phyloP scores from a whole-genome alignment of 352 stramenopile genomes.

The Blastocystis sp. region DNA sequence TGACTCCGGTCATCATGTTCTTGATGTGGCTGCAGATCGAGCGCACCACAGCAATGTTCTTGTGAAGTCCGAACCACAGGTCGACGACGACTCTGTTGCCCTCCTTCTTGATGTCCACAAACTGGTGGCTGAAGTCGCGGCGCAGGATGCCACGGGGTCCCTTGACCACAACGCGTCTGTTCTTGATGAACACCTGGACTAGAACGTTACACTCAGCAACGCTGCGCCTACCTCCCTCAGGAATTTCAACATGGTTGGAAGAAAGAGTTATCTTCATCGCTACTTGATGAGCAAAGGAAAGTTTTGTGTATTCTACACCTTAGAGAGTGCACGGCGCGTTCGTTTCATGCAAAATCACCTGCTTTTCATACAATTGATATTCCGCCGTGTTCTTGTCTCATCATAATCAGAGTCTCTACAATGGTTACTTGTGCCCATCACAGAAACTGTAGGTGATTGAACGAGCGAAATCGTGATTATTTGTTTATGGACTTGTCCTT shows the following conservation, averaged over 20 bases:
- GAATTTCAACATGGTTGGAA: too few relatives aligned
- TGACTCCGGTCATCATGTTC: conserved; percentile 98
- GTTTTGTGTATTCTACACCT: background rate
- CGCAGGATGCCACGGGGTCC: conserved; percentile 83
- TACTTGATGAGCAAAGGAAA: background rate
- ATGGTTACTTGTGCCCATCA: background rate
- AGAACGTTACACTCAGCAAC: background rate
- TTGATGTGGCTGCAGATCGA: conserved; percentile 95
- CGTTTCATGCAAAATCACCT: background rate
- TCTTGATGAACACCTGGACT: conserved; percentile 83
- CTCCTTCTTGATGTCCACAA: conserved; percentile 79
- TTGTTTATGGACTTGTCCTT: too few relatives aligned
- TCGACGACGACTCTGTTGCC: conserved; percentile 82
- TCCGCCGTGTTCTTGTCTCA: background rate
- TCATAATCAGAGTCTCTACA: background rate
- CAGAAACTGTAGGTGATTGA: background rate
- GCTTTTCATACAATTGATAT: background rate
- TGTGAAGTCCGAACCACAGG: conserved; percentile 95
- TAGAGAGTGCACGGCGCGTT: background rate
- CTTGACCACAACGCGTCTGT: conserved; percentile 83
- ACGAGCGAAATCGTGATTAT: too few relatives aligned
- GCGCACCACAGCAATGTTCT: conserved; percentile 79
- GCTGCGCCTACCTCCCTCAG: background rate
- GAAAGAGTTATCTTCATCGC: conserved; percentile 31
- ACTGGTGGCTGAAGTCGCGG: conserved; percentile 91